phyloP scores from a whole-genome alignment of 202 grass and related monocot species.

The Panicum hallii region DNA sequence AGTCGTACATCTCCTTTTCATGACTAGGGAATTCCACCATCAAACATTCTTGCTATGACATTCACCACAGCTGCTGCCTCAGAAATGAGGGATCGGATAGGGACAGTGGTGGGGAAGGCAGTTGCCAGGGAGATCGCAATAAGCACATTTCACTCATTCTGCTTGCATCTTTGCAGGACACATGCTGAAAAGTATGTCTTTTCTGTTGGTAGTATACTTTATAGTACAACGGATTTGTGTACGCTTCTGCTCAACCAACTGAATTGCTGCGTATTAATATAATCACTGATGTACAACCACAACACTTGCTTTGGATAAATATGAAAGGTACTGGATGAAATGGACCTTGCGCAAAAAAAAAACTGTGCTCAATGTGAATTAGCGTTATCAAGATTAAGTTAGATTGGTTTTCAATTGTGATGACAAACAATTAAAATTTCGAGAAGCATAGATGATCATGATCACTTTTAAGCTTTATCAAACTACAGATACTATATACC shows the following conservation, averaged over 20 bases:
- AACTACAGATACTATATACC: constrained; percentile 20
- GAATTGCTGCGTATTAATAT: not conserved
- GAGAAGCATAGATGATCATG: constrained; percentile 2
- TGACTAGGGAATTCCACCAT: constrained; percentile 67
- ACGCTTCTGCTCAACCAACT: constrained; percentile 20
- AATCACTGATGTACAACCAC: not conserved
- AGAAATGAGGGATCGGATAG: constrained; percentile 92
- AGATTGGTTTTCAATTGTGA: constrained; percentile 22
- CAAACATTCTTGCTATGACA: constrained; percentile 94
- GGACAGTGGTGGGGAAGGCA: constrained; percentile 77
- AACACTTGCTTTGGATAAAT: constrained; percentile 3
- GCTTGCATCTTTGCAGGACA: constrained; percentile 86
- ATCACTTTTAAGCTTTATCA: not conserved
- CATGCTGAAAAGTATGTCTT: constrained; percentile 87
- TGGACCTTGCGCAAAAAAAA: not conserved
- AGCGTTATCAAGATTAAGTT: constrained; percentile 20
- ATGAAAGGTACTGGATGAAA: constrained; percentile 11
- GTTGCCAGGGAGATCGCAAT: constrained; percentile 89
- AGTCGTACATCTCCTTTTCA: constrained; percentile 27
- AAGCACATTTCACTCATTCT: constrained; percentile 97
- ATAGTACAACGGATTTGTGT: not conserved
- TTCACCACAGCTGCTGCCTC: constrained; percentile 92
- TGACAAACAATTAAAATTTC: not conserved
- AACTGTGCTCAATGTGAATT: constrained; percentile 2
- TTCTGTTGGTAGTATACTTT: constrained; percentile 35